Conservation (phyloP, 805 yeast genomes). For the Myxozyma neotropica region DNA sequence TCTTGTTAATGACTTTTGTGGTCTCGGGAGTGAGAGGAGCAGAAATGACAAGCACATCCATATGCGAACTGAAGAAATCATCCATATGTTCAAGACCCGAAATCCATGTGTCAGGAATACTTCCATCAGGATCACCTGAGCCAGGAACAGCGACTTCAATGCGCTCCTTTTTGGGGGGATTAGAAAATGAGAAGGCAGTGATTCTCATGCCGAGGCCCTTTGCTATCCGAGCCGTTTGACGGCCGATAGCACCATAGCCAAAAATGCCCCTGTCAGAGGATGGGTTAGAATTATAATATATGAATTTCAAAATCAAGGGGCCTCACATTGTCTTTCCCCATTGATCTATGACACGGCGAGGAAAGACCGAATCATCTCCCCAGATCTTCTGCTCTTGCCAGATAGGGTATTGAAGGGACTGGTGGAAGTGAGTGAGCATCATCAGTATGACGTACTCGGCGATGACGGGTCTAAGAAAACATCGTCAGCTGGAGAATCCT, state of each 20-base stretch:
- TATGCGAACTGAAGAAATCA: constrained; percentile 45
- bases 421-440: constrained; percentile 30
- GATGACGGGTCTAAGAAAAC: constrained; percentile 24
- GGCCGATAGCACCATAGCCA: constrained; percentile 77
- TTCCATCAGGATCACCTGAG: constrained; percentile 48
- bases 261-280: constrained; percentile 55
- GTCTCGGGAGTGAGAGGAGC: constrained; percentile 68
- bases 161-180: constrained; percentile 31
- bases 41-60: constrained; percentile 63
- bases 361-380: constrained; percentile 23
- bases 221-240: constrained; percentile 60
- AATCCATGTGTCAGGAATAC: constrained; percentile 49
- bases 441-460: constrained; percentile 32
- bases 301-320: constrained; percentile 24
- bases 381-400: constrained; percentile 32
- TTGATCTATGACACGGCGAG: constrained; percentile 15
- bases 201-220: constrained; percentile 62
- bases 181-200: constrained; percentile 37
- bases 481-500: too few species aligned
- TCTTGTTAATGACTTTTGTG: constrained; percentile 52
- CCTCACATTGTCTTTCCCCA: constrained; percentile 29
- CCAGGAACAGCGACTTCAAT: constrained; percentile 52
- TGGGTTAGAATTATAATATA: background rate
- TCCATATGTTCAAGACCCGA: constrained; percentile 52
- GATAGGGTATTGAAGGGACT: constrained; percentile 13